These are phyloP conservation scores for Russula olivacea DNA, from an alignment of 768 basidiomycete species.

Conservation along the genomic window DNA sequence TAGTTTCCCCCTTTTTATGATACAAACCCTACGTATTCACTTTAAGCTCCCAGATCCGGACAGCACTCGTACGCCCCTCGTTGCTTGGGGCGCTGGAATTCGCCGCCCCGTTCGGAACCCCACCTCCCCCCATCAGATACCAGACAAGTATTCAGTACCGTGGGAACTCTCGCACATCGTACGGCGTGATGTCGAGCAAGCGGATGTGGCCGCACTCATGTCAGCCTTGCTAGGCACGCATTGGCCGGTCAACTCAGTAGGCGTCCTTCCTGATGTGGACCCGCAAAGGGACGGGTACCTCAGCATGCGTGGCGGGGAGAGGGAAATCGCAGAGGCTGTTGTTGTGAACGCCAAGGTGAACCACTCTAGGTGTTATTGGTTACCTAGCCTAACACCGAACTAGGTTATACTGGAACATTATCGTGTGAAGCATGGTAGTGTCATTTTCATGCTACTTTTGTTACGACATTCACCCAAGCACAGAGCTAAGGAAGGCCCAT, in stretches of 20 bases:
- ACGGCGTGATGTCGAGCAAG: slow-evolving; percentile 76
- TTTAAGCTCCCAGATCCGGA: slow-evolving; percentile 58
- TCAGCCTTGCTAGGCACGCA: slow-evolving; percentile 61
- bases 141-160: slow-evolving; percentile 56
- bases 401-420: slow-evolving; percentile 74
- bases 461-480: slow-evolving; percentile 10
- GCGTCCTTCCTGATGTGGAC: slow-evolving; percentile 72
- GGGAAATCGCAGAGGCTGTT: slow-evolving; percentile 46
- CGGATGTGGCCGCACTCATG: slow-evolving; percentile 77
- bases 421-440: slow-evolving; percentile 64
- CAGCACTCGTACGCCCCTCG: slow-evolving; percentile 77
- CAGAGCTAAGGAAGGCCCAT: slow-evolving; percentile 57
- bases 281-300: slow-evolving; percentile 56
- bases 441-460: neutral
- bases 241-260: slow-evolving; percentile 80
- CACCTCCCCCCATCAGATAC: slow-evolving; percentile 44
- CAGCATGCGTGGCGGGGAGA: slow-evolving; percentile 40
- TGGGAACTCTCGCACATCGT: slow-evolving; percentile 57
- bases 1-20: slow-evolving; percentile 25
- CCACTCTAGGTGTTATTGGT: neutral
- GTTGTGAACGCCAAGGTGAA: slow-evolving; percentile 59
- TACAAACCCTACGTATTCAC: slow-evolving; percentile 3
- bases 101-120: slow-evolving; percentile 59
- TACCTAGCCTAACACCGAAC: neutral
- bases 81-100: slow-evolving; percentile 78